Evolutionary conservation across 2,329 filamentous ascomycete genomes (phyloP), one percentile per base, ranked within the genome.

Genomic region (Claviceps maximensis): DNA sequence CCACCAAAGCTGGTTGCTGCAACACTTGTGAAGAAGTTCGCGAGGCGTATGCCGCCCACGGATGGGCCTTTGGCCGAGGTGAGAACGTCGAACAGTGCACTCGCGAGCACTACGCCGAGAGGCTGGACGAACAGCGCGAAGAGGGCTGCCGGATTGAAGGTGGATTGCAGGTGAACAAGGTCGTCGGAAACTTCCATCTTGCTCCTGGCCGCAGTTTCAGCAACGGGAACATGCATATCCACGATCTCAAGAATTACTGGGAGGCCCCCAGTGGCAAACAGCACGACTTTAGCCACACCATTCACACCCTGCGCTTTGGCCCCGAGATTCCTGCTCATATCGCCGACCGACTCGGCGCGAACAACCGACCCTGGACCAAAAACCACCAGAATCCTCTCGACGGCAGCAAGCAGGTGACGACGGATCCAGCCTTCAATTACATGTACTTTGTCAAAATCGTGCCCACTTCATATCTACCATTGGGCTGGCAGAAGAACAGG

Each of bases 361-460:
- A 67, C 60, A 67, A 69, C 10, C 74, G 71, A 64, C 77, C 74
- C 55, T 95, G 88, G 88, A 89, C 86, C 12, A 90, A 89, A 69
- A 87, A 95, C 70, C 89, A 97, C 69, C 71, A 88, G 60, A 96
- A 97, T 69, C 93, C 93, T 4, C 80, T 98, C 4, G 94, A 98
- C 64, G 77, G 79, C 51, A 87, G 85, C 3, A 73, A 78, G 58
- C 89, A 97, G 74, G 71, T 76, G 51, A 94, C 89, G 2, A 74
- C 79, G 38, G 89, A 96, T 63, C 80, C 88, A 60, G 86, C 86
- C 58, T 96, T 79, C 76, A 98, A 96, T 74, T 98, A 84, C 70
- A 95, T 97, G 89, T 98, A 98, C 75, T 98, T 98, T 70, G 78
- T 98, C 70, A 98, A 98, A 76, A 93, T 98, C 54, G 93, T 98